These are phyloP conservation scores for Gryganskiella cystojenkinii DNA, from an alignment of 192 early-diverging fungal species.

Conservation along the genomic window DNA sequence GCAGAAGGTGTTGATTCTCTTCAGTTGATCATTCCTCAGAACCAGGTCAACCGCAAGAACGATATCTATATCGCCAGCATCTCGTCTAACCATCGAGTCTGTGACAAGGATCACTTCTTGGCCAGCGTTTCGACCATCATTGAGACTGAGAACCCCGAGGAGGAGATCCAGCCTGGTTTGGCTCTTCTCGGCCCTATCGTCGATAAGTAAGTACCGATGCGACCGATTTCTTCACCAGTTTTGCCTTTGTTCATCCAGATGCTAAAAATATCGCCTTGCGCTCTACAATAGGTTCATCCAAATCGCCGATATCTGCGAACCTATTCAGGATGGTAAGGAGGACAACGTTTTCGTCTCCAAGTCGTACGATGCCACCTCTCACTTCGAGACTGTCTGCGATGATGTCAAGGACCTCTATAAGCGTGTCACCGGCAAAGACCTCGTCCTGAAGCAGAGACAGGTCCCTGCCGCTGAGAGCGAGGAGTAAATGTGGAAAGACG, in stretches of 20 bases:
- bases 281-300: constrained; percentile 72
- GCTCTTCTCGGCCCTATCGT: constrained; percentile 89
- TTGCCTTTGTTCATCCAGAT: too few species aligned
- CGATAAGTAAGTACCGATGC: constrained; percentile 71
- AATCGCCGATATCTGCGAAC: constrained; percentile 88
- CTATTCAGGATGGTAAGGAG: constrained; percentile 80
- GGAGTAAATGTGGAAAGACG: constrained; percentile 56
- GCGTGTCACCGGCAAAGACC: constrained; percentile 78
- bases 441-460: constrained; percentile 80
- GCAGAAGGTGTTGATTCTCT: constrained; percentile 87
- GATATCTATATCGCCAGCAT: constrained; percentile 97
- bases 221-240: background rate
- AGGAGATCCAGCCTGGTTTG: constrained; percentile 89
- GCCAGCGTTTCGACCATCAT: constrained; percentile 99
- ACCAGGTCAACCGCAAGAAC: constrained; percentile 92
- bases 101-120: constrained; percentile 85
- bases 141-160: constrained; percentile 91
- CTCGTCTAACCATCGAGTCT: constrained; percentile 91
- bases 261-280: too few species aligned
- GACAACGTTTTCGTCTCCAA: constrained; percentile 93
- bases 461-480: constrained; percentile 56
- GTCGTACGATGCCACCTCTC: constrained; percentile 98
- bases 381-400: constrained; percentile 98
- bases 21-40: constrained; percentile 98
- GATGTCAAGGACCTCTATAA: constrained; percentile 96